These are phyloP conservation scores for Fragaria vesca DNA, from an alignment of 306 rosid species.

Conservation along the genomic window DNA sequence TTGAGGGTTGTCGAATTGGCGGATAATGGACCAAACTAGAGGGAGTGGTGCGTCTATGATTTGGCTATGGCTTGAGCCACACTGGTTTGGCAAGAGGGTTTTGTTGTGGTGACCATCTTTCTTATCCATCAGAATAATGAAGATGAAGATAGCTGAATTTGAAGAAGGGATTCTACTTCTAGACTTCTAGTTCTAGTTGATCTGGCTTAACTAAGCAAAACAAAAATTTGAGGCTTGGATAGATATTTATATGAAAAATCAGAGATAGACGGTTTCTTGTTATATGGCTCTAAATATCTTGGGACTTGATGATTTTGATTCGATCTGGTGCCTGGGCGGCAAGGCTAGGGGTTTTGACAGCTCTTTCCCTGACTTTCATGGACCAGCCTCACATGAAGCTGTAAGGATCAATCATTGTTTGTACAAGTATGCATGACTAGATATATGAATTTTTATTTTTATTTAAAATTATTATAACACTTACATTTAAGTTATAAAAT, in stretches of 20 bases:
- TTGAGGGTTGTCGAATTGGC: slow-evolving; percentile 58
- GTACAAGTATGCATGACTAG: neutral
- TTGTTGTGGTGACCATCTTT: neutral
- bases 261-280: neutral
- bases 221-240: neutral
- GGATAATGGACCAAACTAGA: slow-evolving; percentile 51
- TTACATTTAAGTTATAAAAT: too few relatives aligned
- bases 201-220: neutral
- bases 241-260: neutral
- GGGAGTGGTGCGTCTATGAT: slow-evolving; percentile 53
- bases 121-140: neutral
- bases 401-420: neutral
- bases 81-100: slow-evolving; percentile 2
- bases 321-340: neutral
- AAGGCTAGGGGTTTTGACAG: neutral
- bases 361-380: neutral
- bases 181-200: neutral
- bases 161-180: neutral
- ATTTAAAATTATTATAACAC: too few relatives aligned
- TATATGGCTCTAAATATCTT: neutral
- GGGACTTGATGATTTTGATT: neutral
- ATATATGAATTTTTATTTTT: neutral
- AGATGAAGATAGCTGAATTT: neutral
- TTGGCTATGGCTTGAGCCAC: slow-evolving; percentile 45
- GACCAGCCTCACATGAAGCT: neutral